Evolutionary conservation across 2,329 filamentous ascomycete genomes (phyloP).

Genomic region (Triangularia setosa): DNA sequence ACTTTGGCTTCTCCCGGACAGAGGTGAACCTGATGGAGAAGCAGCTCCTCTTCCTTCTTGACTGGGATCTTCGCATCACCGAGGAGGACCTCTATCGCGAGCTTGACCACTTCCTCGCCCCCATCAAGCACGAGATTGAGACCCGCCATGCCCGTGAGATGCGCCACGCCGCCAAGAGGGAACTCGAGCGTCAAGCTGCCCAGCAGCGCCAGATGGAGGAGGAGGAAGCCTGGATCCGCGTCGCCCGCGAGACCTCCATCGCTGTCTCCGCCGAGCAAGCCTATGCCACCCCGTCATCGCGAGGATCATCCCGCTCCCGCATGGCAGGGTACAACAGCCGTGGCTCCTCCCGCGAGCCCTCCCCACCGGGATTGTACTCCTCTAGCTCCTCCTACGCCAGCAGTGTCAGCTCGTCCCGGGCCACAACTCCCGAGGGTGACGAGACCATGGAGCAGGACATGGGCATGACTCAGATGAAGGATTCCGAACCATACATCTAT

Average conservation of each 20-base stretch:
- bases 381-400: constrained; percentile 48
- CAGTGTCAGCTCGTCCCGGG: constrained; percentile 37
- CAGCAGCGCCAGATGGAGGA: constrained; percentile 29
- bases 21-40: constrained; percentile 99
- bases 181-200: constrained; percentile 37
- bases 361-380: constrained; percentile 35
- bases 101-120: constrained; percentile 82
- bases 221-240: constrained; percentile 34
- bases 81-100: constrained; percentile 83
- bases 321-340: constrained; percentile 37
- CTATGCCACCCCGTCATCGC: constrained; percentile 46
- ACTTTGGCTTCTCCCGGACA: constrained; percentile 87
- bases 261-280: constrained; percentile 29
- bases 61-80: constrained; percentile 87
- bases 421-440: constrained; percentile 48
- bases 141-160: constrained; percentile 49
- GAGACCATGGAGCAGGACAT: constrained; percentile 29
- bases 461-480: constrained; percentile 19
- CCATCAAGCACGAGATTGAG: constrained; percentile 64
- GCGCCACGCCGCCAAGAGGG: constrained; percentile 38
- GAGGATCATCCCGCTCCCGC: constrained; percentile 38
- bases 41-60: constrained; percentile 88
- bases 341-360: constrained; percentile 45
- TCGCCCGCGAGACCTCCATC: constrained; percentile 24
- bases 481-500: constrained; percentile 40